Conservation (phyloP, 495 filamentous ascomycete genomes). For the Neurospora sp. region DNA sequence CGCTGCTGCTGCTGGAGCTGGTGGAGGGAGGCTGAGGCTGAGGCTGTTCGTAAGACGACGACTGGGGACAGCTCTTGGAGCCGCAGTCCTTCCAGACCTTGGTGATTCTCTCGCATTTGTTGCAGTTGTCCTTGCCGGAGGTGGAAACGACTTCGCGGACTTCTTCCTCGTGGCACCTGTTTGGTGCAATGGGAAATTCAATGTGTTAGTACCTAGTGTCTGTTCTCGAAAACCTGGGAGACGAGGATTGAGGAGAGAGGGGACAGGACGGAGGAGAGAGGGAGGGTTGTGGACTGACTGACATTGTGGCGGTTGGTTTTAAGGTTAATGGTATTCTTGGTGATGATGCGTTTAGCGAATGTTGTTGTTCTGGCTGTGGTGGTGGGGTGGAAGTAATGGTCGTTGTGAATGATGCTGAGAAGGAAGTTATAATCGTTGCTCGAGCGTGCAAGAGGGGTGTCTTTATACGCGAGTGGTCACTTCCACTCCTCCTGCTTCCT, state of each 20-base stretch:
- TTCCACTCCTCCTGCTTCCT: neutral
- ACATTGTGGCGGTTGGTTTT: neutral
- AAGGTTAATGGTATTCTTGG: neutral
- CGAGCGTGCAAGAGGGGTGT: neutral
- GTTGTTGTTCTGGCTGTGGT: neutral
- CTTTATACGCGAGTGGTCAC: neutral
- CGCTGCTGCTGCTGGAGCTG: neutral
- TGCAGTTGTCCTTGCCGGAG: neutral
- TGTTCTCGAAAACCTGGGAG: neutral
- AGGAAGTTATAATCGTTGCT: neutral
- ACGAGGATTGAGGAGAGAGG: neutral
- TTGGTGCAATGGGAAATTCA: neutral
- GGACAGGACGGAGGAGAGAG: neutral
- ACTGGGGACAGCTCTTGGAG: neutral
- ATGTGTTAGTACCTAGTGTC: neutral
- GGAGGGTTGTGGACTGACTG: neutral
- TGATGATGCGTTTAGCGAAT: too few relatives aligned
- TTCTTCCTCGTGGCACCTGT: neutral
- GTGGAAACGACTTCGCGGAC: neutral
- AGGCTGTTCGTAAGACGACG: neutral
- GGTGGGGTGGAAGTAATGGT: neutral
- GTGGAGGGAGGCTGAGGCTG: neutral
- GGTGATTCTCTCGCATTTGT: neutral
- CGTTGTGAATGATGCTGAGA: neutral
- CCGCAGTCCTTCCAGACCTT: neutral